These are phyloP conservation scores for Zygoascus biomembranicola DNA, from an alignment of 805 yeast species.

Conservation along the genomic window DNA sequence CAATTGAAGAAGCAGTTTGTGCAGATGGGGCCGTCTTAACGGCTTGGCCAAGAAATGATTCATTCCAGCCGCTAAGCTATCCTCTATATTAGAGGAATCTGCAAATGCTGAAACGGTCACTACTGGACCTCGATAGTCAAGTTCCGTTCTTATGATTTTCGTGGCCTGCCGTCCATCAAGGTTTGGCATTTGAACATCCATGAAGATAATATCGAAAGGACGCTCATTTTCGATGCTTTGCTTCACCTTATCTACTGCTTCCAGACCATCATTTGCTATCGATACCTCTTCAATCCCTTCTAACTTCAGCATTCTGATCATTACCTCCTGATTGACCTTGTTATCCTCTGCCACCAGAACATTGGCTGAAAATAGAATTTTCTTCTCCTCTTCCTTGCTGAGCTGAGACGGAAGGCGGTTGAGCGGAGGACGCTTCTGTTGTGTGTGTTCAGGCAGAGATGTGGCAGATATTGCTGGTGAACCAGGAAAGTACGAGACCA, in stretches of 20 bases:
- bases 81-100: conserved; percentile 75
- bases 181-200: conserved; percentile 98
- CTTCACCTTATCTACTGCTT: conserved; percentile 65
- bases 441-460: background rate
- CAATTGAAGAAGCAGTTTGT: conserved; percentile 37
- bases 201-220: conserved; percentile 65
- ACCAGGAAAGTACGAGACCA: background rate
- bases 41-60: conserved; percentile 87
- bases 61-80: conserved; percentile 85
- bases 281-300: conserved; percentile 70
- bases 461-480: background rate
- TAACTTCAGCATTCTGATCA: conserved; percentile 73
- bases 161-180: conserved; percentile 88
- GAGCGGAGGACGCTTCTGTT: conserved; percentile 8
- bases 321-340: conserved; percentile 88
- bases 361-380: conserved; percentile 18
- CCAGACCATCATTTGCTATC: conserved; percentile 85
- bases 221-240: conserved; percentile 29
- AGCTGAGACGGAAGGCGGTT: conserved; percentile 8
- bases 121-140: conserved; percentile 61
- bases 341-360: conserved; percentile 93
- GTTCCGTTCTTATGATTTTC: conserved; percentile 53
- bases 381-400: conserved; percentile 9
- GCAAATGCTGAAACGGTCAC: conserved; percentile 96
- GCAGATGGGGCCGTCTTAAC: conserved; percentile 59